Evolutionary conservation across 176 grass and related monocot species (phyloP).

Genomic region (Rhynchospora breviuscula): DNA sequence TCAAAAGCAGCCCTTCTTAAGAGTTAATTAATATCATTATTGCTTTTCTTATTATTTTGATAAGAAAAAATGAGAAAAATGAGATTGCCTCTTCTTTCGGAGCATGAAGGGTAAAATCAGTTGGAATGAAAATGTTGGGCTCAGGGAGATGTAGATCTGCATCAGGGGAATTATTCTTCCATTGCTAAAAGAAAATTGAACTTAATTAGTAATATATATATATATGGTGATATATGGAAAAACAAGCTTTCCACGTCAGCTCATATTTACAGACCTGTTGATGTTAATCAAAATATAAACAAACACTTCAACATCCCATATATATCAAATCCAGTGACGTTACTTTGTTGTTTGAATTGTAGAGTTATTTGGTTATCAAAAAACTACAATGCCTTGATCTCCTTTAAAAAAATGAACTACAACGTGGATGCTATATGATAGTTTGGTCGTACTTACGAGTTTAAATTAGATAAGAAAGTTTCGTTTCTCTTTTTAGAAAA

Average conservation of each 20-base stretch:
- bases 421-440: background rate
- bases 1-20: background rate
- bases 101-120: slow-evolving; percentile 72
- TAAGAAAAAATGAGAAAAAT: background rate
- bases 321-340: too few species aligned
- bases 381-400: too few species aligned
- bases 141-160: slow-evolving; percentile 69
- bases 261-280: background rate
- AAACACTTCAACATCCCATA: too few species aligned
- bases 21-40: background rate
- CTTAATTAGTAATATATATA: slow-evolving; percentile 9
- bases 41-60: background rate
- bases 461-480: background rate
- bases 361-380: too few species aligned
- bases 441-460: background rate
- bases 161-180: slow-evolving; percentile 79
- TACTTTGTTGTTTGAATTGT: too few species aligned
- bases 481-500: background rate
- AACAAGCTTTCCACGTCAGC: background rate
- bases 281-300: too few species aligned
- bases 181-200: slow-evolving; percentile 52
- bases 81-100: slow-evolving; percentile 54
- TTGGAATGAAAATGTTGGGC: slow-evolving; percentile 87
- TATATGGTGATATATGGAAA: background rate
- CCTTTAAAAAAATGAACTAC: too few species aligned